A percentile compares a stretch with the other conserved stretches of the same genome.
These are phyloP conservation scores for Trichoderma atrobrunneum DNA, from an alignment of 2,329 filamentous ascomycete genomes.

Conservation along the genomic window DNA sequence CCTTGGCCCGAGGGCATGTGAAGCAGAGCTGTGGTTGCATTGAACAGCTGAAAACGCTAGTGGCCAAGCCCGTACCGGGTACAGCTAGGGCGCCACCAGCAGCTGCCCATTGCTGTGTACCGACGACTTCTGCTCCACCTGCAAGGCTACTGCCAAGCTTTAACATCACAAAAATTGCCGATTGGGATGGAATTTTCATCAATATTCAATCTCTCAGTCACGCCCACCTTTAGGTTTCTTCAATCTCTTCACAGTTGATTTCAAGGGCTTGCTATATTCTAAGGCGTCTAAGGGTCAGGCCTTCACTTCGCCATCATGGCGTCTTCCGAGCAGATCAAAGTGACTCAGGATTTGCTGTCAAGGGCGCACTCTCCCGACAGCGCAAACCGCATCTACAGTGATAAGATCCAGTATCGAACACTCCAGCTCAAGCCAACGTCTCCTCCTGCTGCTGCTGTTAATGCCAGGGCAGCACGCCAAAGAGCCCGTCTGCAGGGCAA, in stretches of 20 bases:
- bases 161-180: background rate
- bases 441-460: slow-evolving; percentile 53
- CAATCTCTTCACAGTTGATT: background rate
- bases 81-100: background rate
- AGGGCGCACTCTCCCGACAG: slow-evolving; percentile 76
- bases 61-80: background rate
- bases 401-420: slow-evolving; percentile 79
- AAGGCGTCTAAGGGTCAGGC: background rate
- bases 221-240: background rate
- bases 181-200: background rate
- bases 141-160: slow-evolving; percentile 6
- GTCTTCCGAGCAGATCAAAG: slow-evolving; percentile 31
- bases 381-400: slow-evolving; percentile 68
- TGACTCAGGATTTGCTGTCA: slow-evolving; percentile 64
- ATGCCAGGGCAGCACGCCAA: slow-evolving; percentile 56
- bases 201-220: background rate
- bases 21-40: background rate
- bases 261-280: background rate
- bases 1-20: slow-evolving; percentile 15
- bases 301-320: slow-evolving; percentile 31
- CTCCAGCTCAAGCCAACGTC: slow-evolving; percentile 76
- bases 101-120: background rate
- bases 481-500: slow-evolving; percentile 48
- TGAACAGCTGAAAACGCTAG: background rate
- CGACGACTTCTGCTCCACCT: slow-evolving; percentile 20